Conservation (phyloP, 148 eudicot species). For the Dysphania ambrosioides region DNA sequence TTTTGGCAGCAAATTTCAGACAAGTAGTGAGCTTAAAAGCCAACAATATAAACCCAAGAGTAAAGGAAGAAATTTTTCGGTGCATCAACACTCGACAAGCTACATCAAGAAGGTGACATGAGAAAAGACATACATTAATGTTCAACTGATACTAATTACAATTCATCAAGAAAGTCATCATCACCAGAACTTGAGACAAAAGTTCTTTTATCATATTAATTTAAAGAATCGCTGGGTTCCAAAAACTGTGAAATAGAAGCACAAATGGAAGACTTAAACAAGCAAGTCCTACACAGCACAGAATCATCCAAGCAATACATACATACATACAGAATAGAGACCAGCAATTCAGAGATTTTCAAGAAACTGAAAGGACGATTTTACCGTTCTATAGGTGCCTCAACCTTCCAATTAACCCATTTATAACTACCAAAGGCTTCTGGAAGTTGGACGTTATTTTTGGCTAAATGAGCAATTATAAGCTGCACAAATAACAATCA, state of each 20-base stretch:
- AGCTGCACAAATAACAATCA: slow-evolving; percentile 42
- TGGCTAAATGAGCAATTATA: slow-evolving; percentile 60
- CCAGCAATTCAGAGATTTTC: not conserved
- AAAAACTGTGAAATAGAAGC: not conserved
- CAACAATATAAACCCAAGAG: not conserved
- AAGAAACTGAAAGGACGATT: slow-evolving; percentile 4
- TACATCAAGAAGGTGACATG: not conserved
- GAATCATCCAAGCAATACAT: not conserved
- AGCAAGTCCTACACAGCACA: not conserved
- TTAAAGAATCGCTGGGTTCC: not conserved
- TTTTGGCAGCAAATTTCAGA: not conserved
- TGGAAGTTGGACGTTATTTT: slow-evolving; percentile 61
- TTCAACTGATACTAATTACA: not conserved
- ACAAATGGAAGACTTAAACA: not conserved
- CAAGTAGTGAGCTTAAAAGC: not conserved
- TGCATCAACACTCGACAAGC: not conserved
- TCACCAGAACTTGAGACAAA: too few species aligned
- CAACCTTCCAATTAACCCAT: slow-evolving; percentile 52
- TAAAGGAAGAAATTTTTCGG: not conserved
- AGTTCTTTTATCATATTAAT: too few species aligned
- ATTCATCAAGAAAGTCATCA: not conserved
- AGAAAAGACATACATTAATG: not conserved
- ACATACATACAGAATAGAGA: not conserved
- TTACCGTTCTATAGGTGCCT: slow-evolving; percentile 59
- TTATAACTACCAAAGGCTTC: slow-evolving; percentile 60